Conservation (phyloP, 495 filamentous ascomycete species). For the Thozetella sp. region DNA sequence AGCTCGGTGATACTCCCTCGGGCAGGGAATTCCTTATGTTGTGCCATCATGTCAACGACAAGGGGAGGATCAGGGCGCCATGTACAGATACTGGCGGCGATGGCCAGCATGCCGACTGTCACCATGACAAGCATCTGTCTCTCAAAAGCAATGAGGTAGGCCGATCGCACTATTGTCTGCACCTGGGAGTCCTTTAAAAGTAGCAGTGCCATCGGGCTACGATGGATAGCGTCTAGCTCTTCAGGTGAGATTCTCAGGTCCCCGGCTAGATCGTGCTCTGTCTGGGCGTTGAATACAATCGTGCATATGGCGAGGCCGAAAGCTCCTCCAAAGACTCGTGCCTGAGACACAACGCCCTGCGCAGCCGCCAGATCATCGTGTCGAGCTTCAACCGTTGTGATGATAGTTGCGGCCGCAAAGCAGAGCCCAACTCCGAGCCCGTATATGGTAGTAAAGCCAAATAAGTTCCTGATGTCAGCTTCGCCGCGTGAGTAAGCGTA, state of each 20-base stretch:
- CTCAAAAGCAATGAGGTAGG: conserved; percentile 19
- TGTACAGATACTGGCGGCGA: conserved; percentile 25
- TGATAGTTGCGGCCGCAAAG: conserved; percentile 50
- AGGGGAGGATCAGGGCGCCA: conserved; percentile 14
- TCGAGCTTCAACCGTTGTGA: conserved; percentile 47
- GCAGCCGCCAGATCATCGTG: conserved; percentile 51
- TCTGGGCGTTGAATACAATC: conserved; percentile 38
- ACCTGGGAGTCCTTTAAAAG: conserved; percentile 2
- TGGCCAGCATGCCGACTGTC: conserved; percentile 21
- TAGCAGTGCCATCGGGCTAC: conserved; percentile 15
- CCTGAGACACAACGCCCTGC: conserved; percentile 56
- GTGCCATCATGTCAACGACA: conserved; percentile 17
- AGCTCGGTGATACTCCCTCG: conserved; percentile 20
- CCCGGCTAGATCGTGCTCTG: conserved; percentile 15
- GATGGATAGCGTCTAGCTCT: conserved; percentile 13
- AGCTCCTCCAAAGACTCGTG: conserved; percentile 58
- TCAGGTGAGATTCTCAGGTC: conserved; percentile 13
- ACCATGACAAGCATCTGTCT: conserved; percentile 24
- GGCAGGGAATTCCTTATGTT: conserved; percentile 20
- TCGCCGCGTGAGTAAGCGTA: conserved; percentile 29
- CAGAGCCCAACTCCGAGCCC: conserved; percentile 56
- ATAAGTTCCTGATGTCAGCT: conserved; percentile 30
- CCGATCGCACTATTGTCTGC: conserved; percentile 7
- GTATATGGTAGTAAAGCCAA: conserved; percentile 56
- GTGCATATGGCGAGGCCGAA: conserved; percentile 52